A percentile compares a stretch with the other conserved stretches of the same genome.
Evolutionary conservation across 2,329 filamentous ascomycete genomes (phyloP).

Genomic region (Colletotrichum brevisporum): DNA sequence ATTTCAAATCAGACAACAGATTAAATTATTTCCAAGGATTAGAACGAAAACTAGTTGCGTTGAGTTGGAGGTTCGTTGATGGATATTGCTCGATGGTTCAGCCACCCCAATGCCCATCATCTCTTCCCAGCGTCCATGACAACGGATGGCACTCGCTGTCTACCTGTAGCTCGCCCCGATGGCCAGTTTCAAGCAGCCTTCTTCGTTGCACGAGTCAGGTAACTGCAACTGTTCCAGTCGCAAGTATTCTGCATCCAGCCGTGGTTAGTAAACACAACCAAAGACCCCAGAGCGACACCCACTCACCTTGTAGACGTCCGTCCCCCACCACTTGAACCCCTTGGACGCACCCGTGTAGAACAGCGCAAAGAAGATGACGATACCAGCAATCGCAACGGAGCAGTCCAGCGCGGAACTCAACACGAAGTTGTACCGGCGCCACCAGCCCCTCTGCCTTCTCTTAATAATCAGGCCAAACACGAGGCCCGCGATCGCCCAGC

Average conservation of each 20-base stretch:
- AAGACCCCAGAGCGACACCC: not conserved
- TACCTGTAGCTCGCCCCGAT: too few relatives aligned
- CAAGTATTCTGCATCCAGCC: constrained; percentile 29
- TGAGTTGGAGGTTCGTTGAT: too few relatives aligned
- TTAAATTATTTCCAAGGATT: too few relatives aligned
- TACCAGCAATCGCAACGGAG: constrained; percentile 49
- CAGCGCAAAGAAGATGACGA: constrained; percentile 52
- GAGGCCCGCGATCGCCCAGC: constrained; percentile 49
- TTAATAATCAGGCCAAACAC: constrained; percentile 47
- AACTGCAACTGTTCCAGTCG: constrained; percentile 38
- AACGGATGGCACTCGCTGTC: too few relatives aligned
- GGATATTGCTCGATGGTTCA: too few relatives aligned
- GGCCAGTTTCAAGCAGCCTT: not conserved
- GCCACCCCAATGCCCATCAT: too few relatives aligned
- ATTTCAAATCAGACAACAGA: too few relatives aligned
- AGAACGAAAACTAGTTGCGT: too few relatives aligned
- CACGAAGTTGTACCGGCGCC: constrained; percentile 51
- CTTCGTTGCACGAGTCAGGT: not conserved
- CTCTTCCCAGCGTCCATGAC: too few relatives aligned
- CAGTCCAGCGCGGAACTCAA: constrained; percentile 50
- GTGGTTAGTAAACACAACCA: not conserved
- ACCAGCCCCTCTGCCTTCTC: constrained; percentile 46
- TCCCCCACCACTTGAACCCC: constrained; percentile 50
- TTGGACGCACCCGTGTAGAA: constrained; percentile 49
- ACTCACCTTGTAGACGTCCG: constrained; percentile 43